phyloP scores from a whole-genome alignment of 2,329 filamentous ascomycete species.

The Paradendryphiella salina region DNA sequence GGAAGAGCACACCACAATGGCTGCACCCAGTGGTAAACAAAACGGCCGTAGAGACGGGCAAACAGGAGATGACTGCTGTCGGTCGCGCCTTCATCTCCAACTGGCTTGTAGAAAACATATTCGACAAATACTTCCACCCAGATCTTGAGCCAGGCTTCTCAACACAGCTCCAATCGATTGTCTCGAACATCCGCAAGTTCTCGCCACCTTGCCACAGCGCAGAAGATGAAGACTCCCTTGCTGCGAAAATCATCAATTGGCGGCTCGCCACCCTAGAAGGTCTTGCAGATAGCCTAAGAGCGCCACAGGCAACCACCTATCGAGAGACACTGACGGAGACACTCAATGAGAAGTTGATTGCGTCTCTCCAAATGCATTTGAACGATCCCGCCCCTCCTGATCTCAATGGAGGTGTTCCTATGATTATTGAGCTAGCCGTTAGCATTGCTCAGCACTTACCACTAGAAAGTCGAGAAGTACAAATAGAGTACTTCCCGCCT shows the following conservation, averaged over 20 bases:
- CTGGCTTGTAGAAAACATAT: conserved; percentile 90
- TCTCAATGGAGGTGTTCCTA: conserved; percentile 83
- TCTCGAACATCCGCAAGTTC: conserved; percentile 80
- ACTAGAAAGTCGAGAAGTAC: conserved; percentile 86
- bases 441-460: conserved; percentile 85
- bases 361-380: conserved; percentile 72
- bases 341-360: conserved; percentile 71
- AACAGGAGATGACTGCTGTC: conserved; percentile 96
- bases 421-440: conserved; percentile 90
- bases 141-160: conserved; percentile 77
- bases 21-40: conserved; percentile 77
- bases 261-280: conserved; percentile 91
- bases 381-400: conserved; percentile 76
- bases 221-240: conserved; percentile 87
- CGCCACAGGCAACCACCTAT: conserved; percentile 67
- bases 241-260: conserved; percentile 88
- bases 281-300: conserved; percentile 70
- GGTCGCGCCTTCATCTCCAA: conserved; percentile 85
- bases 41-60: conserved; percentile 82
- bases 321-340: conserved; percentile 59
- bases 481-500: conserved; percentile 81
- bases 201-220: conserved; percentile 73
- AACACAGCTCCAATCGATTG: conserved; percentile 78
- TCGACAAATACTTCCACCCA: conserved; percentile 91
- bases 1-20: conserved; percentile 80